Conservation (phyloP, 2,329 filamentous ascomycete genomes). For the Fusarium staphyleae region DNA sequence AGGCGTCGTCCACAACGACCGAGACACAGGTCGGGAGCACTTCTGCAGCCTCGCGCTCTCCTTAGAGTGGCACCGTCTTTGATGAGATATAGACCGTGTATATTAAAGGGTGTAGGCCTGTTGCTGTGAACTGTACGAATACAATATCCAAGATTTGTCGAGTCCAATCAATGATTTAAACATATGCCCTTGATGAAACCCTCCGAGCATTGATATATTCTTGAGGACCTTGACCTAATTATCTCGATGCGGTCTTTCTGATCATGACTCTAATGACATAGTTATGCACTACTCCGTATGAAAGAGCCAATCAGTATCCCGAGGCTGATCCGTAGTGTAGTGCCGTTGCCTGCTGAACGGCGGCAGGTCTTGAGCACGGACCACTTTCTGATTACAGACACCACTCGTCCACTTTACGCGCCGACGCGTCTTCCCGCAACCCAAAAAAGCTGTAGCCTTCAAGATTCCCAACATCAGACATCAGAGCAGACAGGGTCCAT, state of each 20-base stretch:
- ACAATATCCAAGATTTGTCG: conserved; percentile 26
- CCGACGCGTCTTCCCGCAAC: conserved; percentile 45
- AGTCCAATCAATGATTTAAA: background rate
- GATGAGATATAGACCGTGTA: conserved; percentile 33
- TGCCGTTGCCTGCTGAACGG: conserved; percentile 29
- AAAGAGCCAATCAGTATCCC: no score
- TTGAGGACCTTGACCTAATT: no score
- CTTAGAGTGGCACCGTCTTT: conserved; percentile 26
- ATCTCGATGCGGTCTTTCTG: no score
- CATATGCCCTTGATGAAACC: background rate
- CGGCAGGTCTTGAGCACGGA: conserved; percentile 27
- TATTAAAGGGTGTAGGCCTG: conserved; percentile 35
- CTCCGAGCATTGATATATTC: no score
- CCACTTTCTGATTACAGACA: conserved; percentile 19
- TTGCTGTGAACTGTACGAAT: conserved; percentile 40
- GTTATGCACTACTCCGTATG: no score
- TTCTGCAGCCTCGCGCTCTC: conserved; percentile 44
- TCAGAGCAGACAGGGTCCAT: conserved; percentile 24
- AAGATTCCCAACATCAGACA: conserved; percentile 20
- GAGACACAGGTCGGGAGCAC: conserved; percentile 46
- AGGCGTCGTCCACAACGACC: conserved; percentile 45
- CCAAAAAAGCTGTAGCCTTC: conserved; percentile 34
- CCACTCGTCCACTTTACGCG: conserved; percentile 49
- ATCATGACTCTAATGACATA: no score
- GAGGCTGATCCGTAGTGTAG: no score